A percentile compares a stretch with the other conserved stretches of the same genome.
These are phyloP conservation scores for Akanthomyces muscarius DNA, from an alignment of 2,329 filamentous ascomycete species.

Conservation along the genomic window DNA sequence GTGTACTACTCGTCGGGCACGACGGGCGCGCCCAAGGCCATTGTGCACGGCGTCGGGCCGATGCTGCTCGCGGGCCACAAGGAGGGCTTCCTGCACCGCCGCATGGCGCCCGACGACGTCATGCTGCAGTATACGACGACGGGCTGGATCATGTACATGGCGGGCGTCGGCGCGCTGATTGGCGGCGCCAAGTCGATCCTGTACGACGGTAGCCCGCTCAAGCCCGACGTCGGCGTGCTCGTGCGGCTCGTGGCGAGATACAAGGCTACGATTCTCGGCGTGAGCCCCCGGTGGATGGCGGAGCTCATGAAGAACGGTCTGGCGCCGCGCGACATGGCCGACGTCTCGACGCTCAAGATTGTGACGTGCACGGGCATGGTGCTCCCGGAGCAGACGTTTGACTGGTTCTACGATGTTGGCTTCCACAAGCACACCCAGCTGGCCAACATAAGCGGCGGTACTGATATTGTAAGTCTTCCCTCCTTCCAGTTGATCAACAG, in stretches of 20 bases:
- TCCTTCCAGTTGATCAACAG: no score
- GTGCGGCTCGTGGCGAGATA: slow-evolving; percentile 60
- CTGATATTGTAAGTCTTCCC: slow-evolving; percentile 58
- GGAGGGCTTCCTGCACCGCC: slow-evolving; percentile 54
- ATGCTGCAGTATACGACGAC: slow-evolving; percentile 60
- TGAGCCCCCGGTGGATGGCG: slow-evolving; percentile 71
- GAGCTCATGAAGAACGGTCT: slow-evolving; percentile 65
- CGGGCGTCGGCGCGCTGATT: slow-evolving; percentile 54
- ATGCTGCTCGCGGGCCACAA: slow-evolving; percentile 52
- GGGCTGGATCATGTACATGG: slow-evolving; percentile 86
- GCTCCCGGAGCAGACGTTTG: slow-evolving; percentile 68
- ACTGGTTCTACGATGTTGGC: slow-evolving; percentile 70
- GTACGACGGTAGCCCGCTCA: slow-evolving; percentile 82
- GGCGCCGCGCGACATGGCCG: slow-evolving; percentile 55
- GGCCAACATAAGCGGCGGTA: slow-evolving; percentile 72
- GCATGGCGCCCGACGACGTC: slow-evolving; percentile 37
- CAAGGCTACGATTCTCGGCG: slow-evolving; percentile 67
- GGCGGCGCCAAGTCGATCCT: slow-evolving; percentile 60
- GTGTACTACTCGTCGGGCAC: slow-evolving; percentile 79
- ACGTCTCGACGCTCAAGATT: slow-evolving; percentile 56
- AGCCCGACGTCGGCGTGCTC: slow-evolving; percentile 62
- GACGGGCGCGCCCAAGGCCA: slow-evolving; percentile 80
- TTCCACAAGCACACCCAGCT: slow-evolving; percentile 67
- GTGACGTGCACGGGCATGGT: slow-evolving; percentile 81
- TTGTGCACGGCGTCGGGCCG: slow-evolving; percentile 72